These are phyloP conservation scores for Populus tomentosa DNA, from an alignment of 441 rosid species.

Conservation along the genomic window DNA sequence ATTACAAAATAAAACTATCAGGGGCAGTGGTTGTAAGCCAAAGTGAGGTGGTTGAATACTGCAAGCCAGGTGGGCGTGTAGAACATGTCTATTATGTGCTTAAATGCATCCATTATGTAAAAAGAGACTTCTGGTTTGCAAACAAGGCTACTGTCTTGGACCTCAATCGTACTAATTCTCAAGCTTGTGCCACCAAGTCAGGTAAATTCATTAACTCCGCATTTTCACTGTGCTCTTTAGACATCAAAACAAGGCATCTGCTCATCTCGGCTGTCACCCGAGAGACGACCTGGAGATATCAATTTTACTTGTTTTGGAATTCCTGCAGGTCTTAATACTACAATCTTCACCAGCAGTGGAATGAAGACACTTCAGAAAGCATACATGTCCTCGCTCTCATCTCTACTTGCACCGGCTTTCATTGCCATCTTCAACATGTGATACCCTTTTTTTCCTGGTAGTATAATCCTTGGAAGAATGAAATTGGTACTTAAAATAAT, in stretches of 20 bases:
- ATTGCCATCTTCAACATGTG: constrained; percentile 1
- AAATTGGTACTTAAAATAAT: too few species aligned
- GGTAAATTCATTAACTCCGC: constrained; percentile 11
- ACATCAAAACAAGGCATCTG: not conserved
- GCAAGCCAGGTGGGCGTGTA: constrained; percentile 24
- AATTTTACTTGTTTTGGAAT: not conserved
- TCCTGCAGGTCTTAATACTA: constrained; percentile 10
- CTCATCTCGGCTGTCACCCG: not conserved
- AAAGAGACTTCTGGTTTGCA: constrained; percentile 34
- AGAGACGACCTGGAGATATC: too few species aligned
- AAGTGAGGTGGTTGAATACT: constrained; percentile 20
- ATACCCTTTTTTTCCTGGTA: not conserved
- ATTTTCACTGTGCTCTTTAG: not conserved
- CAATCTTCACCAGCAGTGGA: not conserved
- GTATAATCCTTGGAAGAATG: too few species aligned
- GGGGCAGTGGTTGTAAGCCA: constrained; percentile 24
- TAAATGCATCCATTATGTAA: constrained; percentile 18
- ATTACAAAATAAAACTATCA: constrained; percentile 8
- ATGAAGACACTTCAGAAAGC: not conserved
- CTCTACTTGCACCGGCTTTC: not conserved
- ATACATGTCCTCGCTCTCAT: not conserved
- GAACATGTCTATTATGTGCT: constrained; percentile 18
- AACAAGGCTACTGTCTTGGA: constrained; percentile 16
- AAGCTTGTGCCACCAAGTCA: constrained; percentile 10
- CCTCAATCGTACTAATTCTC: constrained; percentile 12